A percentile compares a stretch with the other conserved stretches of the same genome.
phyloP scores from a whole-genome alignment of 805 yeast genomes.

The Saccharomyces eubayanus region DNA sequence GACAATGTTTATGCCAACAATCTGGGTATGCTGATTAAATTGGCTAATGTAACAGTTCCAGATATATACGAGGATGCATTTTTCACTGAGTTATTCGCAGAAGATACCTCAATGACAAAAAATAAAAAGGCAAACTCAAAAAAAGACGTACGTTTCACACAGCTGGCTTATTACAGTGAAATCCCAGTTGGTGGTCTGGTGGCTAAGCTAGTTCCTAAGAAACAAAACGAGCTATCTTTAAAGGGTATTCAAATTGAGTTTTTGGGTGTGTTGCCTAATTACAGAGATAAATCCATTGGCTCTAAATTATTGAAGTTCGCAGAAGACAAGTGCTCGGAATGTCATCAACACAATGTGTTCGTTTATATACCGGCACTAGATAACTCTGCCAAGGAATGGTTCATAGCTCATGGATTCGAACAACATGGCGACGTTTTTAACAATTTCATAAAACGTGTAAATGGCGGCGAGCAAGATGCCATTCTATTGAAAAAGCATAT shows the following conservation, averaged over 20 bases:
- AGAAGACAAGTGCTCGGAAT: conserved; percentile 44
- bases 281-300: conserved; percentile 58
- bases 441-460: conserved; percentile 36
- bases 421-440: conserved; percentile 30
- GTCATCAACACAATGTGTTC: conserved; percentile 36
- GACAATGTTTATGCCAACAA: conserved; percentile 24
- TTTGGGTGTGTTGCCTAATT: conserved; percentile 58
- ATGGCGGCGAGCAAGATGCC: conserved; percentile 17
- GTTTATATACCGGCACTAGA: conserved; percentile 46
- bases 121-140: conserved; percentile 6
- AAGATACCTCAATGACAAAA: conserved; percentile 1
- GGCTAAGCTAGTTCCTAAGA: conserved; percentile 41
- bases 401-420: conserved; percentile 41
- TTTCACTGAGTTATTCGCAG: conserved; percentile 18
- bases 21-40: conserved; percentile 19
- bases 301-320: conserved; percentile 47
- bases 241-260: conserved; percentile 56
- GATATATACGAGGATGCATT: conserved; percentile 16
- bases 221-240: conserved; percentile 35
- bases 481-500: conserved; percentile 11
- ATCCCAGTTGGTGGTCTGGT: conserved; percentile 75
- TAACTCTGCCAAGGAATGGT: conserved; percentile 42
- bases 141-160: conserved; percentile 16
- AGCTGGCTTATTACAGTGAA: conserved; percentile 55
- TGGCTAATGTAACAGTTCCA: conserved; percentile 14